A percentile compares a stretch with the other conserved stretches of the same genome.
These are phyloP conservation scores for Trametes cingulata DNA, from an alignment of 768 basidiomycete genomes.

Conservation along the genomic window DNA sequence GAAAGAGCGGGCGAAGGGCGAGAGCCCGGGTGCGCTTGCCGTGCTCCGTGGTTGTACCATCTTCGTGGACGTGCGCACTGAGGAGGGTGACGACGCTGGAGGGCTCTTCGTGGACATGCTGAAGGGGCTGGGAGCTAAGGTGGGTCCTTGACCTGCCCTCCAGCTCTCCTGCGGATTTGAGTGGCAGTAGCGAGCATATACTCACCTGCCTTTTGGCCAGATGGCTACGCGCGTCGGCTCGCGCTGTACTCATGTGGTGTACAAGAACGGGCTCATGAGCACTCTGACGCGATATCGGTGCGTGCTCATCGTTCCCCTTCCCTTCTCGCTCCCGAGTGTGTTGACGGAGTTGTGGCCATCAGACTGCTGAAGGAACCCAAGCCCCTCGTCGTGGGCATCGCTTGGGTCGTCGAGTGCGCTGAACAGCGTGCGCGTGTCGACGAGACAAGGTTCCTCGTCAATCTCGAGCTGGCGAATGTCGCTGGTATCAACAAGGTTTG, in stretches of 20 bases:
- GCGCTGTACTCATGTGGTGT: constrained; percentile 82
- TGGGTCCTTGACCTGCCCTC: constrained; percentile 36
- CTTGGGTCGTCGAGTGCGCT: constrained; percentile 87
- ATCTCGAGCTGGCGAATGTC: constrained; percentile 57
- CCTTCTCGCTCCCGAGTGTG: not conserved
- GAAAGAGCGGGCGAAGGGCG: constrained; percentile 33
- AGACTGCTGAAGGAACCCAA: constrained; percentile 67
- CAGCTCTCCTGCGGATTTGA: no score
- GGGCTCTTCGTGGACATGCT: constrained; percentile 84
- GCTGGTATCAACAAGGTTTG: constrained; percentile 65
- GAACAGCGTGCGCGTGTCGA: constrained; percentile 66
- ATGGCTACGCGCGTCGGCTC: constrained; percentile 66
- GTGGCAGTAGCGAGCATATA: not conserved
- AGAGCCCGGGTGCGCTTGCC: constrained; percentile 37
- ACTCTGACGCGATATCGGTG: constrained; percentile 75
- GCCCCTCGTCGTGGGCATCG: constrained; percentile 79
- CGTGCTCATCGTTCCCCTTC: constrained; percentile 22
- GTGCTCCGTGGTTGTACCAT: constrained; percentile 74
- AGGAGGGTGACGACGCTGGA: constrained; percentile 79
- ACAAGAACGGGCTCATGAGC: constrained; percentile 76
- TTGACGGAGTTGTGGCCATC: not conserved
- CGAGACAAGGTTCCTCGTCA: constrained; percentile 64
- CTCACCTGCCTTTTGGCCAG: constrained; percentile 34
- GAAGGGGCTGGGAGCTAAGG: constrained; percentile 76
- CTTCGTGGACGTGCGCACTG: constrained; percentile 80